Percentiles rank a stretch among this genome's conserved stretches.
Evolutionary conservation across 169 alveolate species (phyloP).

Genomic region (Plasmodium yoelii): DNA sequence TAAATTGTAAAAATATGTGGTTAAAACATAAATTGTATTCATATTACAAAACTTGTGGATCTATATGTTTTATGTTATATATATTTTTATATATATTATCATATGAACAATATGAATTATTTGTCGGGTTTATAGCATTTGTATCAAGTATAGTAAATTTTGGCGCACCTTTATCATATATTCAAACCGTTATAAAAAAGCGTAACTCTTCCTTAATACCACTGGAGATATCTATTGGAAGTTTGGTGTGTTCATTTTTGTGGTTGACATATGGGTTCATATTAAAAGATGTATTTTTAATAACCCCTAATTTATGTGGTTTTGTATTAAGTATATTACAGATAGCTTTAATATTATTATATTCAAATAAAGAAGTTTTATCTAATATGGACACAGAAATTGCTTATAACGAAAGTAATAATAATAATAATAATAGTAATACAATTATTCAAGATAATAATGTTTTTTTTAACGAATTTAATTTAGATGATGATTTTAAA

Average conservation of each 20-base stretch:
- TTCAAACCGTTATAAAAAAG: conserved; percentile 78
- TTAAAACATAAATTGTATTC: conserved; percentile 29
- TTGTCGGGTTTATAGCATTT: conserved; percentile 49
- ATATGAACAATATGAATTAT: conserved; percentile 50
- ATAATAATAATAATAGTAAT: conserved; percentile 5
- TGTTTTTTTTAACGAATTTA: conserved; percentile 30
- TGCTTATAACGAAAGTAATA: not conserved
- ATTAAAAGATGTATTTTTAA: conserved; percentile 81
- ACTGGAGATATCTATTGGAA: conserved; percentile 81
- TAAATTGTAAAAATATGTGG: conserved; percentile 54
- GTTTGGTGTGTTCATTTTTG: conserved; percentile 81
- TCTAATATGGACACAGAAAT: conserved; percentile 7
- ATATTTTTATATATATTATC: conserved; percentile 33
- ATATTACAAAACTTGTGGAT: conserved; percentile 42
- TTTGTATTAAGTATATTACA: conserved; percentile 54
- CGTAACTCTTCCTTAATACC: conserved; percentile 84
- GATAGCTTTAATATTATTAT: conserved; percentile 30
- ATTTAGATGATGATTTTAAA: conserved; percentile 14
- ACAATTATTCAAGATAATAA: conserved; percentile 16
- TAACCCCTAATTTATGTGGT: conserved; percentile 83
- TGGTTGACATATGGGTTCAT: conserved; percentile 85
- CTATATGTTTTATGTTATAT: conserved; percentile 35
- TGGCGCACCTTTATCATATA: conserved; percentile 81
- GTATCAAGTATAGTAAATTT: conserved; percentile 46
- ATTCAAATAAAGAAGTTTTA: conserved; percentile 29